phyloP scores from a whole-genome alignment of 2,329 filamentous ascomycete genomes.

The Ophiostoma pallidulum region DNA sequence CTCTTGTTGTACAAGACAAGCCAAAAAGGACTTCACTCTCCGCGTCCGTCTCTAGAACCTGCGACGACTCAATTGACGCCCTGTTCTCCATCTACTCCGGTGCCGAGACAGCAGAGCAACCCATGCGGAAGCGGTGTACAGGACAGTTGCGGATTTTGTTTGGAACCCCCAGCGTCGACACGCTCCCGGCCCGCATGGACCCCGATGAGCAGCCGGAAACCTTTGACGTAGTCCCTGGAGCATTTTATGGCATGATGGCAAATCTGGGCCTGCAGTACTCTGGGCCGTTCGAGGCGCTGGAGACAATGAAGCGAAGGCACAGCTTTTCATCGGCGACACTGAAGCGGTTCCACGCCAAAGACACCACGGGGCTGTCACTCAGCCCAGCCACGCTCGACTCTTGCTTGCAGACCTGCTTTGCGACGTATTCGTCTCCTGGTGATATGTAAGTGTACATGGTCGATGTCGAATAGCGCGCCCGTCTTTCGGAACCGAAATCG shows the following conservation, averaged over 20 bases:
- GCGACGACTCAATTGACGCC: conserved; percentile 21
- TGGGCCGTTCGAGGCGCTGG: conserved; percentile 29
- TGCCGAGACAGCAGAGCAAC: conserved; percentile 22
- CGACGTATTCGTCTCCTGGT: conserved; percentile 31
- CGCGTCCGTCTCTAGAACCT: background rate
- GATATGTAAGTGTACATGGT: conserved; percentile 26
- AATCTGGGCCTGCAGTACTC: conserved; percentile 29
- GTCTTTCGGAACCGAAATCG: too few species aligned
- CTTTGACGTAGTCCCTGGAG: conserved; percentile 22
- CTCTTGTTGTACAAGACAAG: conserved; percentile 20
- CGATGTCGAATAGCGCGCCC: too few species aligned
- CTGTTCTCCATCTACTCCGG: conserved; percentile 28
- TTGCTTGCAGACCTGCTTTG: conserved; percentile 34
- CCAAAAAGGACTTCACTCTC: background rate
- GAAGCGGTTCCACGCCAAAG: conserved; percentile 24
- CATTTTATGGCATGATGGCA: conserved; percentile 34
- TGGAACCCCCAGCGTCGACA: conserved; percentile 19
- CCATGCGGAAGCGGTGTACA: conserved; percentile 29
- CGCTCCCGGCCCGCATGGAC: conserved; percentile 21
- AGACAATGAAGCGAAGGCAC: conserved; percentile 26
- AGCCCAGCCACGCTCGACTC: conserved; percentile 34
- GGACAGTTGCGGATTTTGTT: conserved; percentile 26
- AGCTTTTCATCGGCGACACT: conserved; percentile 27
- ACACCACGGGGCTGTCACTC: conserved; percentile 27
- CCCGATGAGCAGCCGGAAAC: conserved; percentile 23